Evolutionary conservation across 2,329 filamentous ascomycete species (phyloP), one percentile per base, ranked within the genome.

Genomic region (Cryphonectria carpinicola): DNA sequence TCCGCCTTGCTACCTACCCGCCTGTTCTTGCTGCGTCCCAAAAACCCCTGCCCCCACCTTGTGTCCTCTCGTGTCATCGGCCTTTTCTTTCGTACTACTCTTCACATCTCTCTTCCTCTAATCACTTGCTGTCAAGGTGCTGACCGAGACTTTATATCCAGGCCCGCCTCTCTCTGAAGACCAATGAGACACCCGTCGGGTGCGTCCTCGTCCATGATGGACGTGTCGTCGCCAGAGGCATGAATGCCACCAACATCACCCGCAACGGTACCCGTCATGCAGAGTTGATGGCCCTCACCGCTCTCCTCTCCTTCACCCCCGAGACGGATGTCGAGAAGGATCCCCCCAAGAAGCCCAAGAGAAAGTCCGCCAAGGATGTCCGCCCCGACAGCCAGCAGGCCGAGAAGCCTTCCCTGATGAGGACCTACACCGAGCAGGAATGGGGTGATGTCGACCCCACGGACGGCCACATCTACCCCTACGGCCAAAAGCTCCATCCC

Each of bases 221-320:
- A 74, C 86, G 89, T 75, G 87, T 98, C 74, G 94, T 99, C 74
- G 95, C 93, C 58, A 88, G 88, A 73, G 96, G 96, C 73, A 98
- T 98, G 93, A 99, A 99, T 77, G 96, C 97, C 74, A 99, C 96
- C 67, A 99, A 98, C 77, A 87, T 93, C 75, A 96, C 93, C 37
- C 89, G 95, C 64, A 90, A 97, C 83, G 96, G 96, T 61, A 98
- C 96, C 63, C 90, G 95, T 37, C 96, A 99, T 81, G 96, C 96
- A 61, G 96, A 99, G 80, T 97, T 98, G 78, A 91, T 98, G 82
- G 96, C 95, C 64, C 86, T 99, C 63, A 84, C 83, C 25, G 85
- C 88, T 28, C 80, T 89, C 17, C 79, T 88, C 49, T 86, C 86
- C 19, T 82, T 83, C 62, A 79, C 78, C 54, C 74, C 77, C 37